These are phyloP conservation scores for Lavandula angustifolia DNA, from an alignment of 257 asterid species.

Conservation along the genomic window DNA sequence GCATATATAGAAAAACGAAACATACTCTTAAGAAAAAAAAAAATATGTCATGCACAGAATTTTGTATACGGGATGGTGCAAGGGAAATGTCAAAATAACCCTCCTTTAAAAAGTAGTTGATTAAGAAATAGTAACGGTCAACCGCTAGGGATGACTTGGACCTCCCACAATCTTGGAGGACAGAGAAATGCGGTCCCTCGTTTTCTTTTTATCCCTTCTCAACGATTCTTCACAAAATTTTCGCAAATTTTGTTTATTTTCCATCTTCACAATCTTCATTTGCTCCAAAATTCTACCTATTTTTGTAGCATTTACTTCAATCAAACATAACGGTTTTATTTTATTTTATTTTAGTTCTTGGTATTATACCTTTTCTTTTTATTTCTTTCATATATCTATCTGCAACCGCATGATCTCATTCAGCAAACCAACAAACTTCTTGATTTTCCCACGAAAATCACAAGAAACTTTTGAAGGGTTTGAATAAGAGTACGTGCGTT, in stretches of 20 bases:
- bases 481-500: slow-evolving; percentile 45
- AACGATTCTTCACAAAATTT: slow-evolving; percentile 30
- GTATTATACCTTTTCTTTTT: slow-evolving; percentile 4
- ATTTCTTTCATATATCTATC: slow-evolving; percentile 30
- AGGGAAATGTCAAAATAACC: too few relatives aligned
- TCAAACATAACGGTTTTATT: slow-evolving; percentile 14
- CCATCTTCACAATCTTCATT: slow-evolving; percentile 20
- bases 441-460: slow-evolving; percentile 45
- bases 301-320: slow-evolving; percentile 15
- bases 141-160: slow-evolving; percentile 26
- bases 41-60: too few relatives aligned
- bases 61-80: too few relatives aligned
- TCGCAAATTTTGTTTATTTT: slow-evolving; percentile 1
- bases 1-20: too few relatives aligned
- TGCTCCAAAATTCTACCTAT: slow-evolving; percentile 2
- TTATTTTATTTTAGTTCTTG: slow-evolving; percentile 31
- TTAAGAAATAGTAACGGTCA: slow-evolving; percentile 26
- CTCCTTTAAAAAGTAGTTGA: too few relatives aligned
- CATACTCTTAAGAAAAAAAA: too few relatives aligned
- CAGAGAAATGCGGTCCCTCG: slow-evolving; percentile 36
- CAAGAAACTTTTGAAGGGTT: slow-evolving; percentile 50
- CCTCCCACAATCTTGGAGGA: slow-evolving; percentile 41
- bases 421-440: slow-evolving; percentile 41
- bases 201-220: slow-evolving; percentile 22
- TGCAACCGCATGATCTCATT: slow-evolving; percentile 45